Percentiles rank a stretch among this genome's conserved stretches.
phyloP scores from a whole-genome alignment of 2,329 filamentous ascomycete species.

The Ophiosphaerella herpotricha region DNA sequence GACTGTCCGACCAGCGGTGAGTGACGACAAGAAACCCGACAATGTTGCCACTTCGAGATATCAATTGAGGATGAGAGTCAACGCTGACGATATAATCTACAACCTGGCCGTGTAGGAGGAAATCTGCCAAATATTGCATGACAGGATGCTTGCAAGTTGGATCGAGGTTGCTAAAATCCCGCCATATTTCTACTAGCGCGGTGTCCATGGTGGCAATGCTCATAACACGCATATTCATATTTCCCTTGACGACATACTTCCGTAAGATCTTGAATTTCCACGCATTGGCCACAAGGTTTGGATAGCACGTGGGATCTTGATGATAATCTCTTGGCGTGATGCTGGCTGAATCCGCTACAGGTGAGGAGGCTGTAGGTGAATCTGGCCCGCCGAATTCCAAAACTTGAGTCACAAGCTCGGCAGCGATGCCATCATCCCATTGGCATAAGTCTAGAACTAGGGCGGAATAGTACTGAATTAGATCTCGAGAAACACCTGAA shows the following conservation, averaged over 20 bases:
- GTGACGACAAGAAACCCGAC: constrained; percentile 86
- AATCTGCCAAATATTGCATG: constrained; percentile 69
- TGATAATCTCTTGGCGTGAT: constrained; percentile 19
- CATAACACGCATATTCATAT: constrained; percentile 86
- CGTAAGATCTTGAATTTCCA: constrained; percentile 74
- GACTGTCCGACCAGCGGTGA: constrained; percentile 68
- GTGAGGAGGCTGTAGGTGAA: constrained; percentile 24
- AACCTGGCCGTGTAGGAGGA: constrained; percentile 71
- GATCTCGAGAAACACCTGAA: constrained; percentile 28
- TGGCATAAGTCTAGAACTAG: constrained; percentile 32
- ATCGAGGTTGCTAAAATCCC: constrained; percentile 53
- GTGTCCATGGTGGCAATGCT: constrained; percentile 75
- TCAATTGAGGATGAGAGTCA: constrained; percentile 90
- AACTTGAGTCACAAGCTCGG: constrained; percentile 28
- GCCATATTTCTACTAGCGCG: constrained; percentile 68
- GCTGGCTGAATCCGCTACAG: constrained; percentile 4
- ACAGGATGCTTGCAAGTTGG: constrained; percentile 53
- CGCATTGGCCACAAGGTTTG: constrained; percentile 61
- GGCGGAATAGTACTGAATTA: constrained; percentile 25
- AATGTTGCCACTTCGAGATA: constrained; percentile 79
- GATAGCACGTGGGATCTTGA: constrained; percentile 41
- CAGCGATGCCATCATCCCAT: constrained; percentile 31
- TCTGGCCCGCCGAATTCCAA: constrained; percentile 28
- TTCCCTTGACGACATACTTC: constrained; percentile 77
- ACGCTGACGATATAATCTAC: constrained; percentile 87